phyloP scores from a whole-genome alignment of 805 yeast genomes.

The Suhomyces kilbournensis region DNA sequence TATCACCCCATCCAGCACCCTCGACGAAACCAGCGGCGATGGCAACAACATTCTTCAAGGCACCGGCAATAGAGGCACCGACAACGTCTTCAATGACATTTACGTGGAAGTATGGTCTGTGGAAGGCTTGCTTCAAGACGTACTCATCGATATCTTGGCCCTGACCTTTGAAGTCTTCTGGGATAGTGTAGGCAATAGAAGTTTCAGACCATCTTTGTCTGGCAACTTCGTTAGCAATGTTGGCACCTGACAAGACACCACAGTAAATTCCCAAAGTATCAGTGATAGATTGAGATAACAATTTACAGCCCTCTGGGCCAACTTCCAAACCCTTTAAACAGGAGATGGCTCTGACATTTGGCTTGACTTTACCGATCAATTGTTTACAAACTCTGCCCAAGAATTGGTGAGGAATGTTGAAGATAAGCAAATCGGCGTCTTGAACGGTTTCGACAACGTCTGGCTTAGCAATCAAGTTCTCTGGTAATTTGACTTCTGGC shows the following conservation, averaged over 20 bases:
- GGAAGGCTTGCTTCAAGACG: slow-evolving; percentile 80
- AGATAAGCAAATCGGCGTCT: slow-evolving; percentile 82
- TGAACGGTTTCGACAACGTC: slow-evolving; percentile 70
- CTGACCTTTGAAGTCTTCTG: slow-evolving; percentile 62
- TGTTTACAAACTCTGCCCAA: slow-evolving; percentile 72
- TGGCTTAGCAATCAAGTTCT: slow-evolving; percentile 86
- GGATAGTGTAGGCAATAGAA: slow-evolving; percentile 84
- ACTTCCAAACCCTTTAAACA: slow-evolving; percentile 96
- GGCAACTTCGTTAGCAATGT: slow-evolving; percentile 96
- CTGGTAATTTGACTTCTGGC: slow-evolving; percentile 84
- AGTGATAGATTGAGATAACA: slow-evolving; percentile 75
- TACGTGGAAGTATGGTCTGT: slow-evolving; percentile 97
- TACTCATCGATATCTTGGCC: slow-evolving; percentile 71
- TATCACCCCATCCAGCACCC: slow-evolving; percentile 98
- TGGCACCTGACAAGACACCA: slow-evolving; percentile 97
- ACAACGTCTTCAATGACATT: slow-evolving; percentile 89
- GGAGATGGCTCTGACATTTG: slow-evolving; percentile 80
- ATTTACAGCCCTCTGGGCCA: slow-evolving; percentile 76
- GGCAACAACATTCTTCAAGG: slow-evolving; percentile 94
- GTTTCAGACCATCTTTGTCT: slow-evolving; percentile 96
- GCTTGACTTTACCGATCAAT: slow-evolving; percentile 71
- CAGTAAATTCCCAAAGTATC: slow-evolving; percentile 82
- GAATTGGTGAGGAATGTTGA: slow-evolving; percentile 97
- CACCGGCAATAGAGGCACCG: slow-evolving; percentile 96
- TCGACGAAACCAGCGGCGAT: slow-evolving; percentile 96